Percentiles rank a stretch among this genome's conserved stretches.
Conservation (phyloP, 2,329 filamentous ascomycete species). For the Calonectria hawksworthii region DNA sequence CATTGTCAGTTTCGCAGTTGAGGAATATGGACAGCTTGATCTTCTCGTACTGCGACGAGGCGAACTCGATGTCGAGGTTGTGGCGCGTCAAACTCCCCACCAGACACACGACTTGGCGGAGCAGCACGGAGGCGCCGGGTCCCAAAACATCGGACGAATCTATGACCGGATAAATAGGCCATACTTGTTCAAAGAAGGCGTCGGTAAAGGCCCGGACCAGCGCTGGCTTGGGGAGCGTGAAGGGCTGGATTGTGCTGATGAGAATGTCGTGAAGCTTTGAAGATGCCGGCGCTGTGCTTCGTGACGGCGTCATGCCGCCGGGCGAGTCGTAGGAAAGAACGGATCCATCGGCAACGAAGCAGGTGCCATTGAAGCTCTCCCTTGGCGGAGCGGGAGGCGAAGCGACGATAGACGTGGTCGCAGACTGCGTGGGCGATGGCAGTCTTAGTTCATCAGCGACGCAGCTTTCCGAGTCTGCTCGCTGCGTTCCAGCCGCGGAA, state of each 20-base stretch:
- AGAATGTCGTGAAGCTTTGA: not conserved
- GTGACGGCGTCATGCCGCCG: not conserved
- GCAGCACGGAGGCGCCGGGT: not conserved
- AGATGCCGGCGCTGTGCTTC: too few species aligned
- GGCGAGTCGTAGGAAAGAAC: not conserved
- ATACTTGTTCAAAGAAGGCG: constrained; percentile 6
- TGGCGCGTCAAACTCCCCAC: constrained; percentile 14
- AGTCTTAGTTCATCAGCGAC: not conserved
- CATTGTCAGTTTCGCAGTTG: constrained; percentile 1
- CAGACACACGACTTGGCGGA: constrained; percentile 19
- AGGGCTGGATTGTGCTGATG: not conserved
- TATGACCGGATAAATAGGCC: constrained; percentile 6
- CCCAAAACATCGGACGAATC: not conserved
- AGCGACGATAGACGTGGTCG: not conserved
- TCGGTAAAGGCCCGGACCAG: constrained; percentile 11
- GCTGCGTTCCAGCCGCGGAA: not conserved
- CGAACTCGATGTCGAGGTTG: not conserved
- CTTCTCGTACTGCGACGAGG: constrained; percentile 14
- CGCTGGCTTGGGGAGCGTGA: constrained; percentile 1
- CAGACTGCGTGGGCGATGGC: not conserved
- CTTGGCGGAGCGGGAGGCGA: not conserved
- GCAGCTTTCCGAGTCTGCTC: not conserved
- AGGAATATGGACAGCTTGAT: constrained; percentile 15
- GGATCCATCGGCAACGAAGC: not conserved
- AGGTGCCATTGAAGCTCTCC: not conserved